phyloP scores from a whole-genome alignment of 75 land plant genomes.

The Azolla pinnata region DNA sequence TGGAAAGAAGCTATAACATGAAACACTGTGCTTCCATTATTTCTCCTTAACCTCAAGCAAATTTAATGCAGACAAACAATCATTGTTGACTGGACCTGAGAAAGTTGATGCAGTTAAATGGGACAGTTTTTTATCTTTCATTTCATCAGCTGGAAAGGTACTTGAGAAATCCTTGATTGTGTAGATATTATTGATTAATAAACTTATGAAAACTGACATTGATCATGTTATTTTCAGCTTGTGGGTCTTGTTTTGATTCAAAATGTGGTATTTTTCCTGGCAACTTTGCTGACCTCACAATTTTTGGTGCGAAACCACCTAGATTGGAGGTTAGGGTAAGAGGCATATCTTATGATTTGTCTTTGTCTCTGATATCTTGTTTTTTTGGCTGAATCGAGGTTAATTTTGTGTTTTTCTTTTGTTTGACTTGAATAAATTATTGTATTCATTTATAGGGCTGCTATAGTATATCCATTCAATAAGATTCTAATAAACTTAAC shows the following conservation, averaged over 20 bases:
- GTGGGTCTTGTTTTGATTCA: neutral
- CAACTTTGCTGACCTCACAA: neutral
- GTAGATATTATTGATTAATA: neutral
- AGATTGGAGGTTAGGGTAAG: neutral
- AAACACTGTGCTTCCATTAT: no score
- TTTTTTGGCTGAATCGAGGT: no score
- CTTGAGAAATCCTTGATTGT: neutral
- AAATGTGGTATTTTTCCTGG: neutral
- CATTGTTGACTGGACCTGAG: constrained; percentile 14
- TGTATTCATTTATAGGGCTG: no score
- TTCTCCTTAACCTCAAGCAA: no score
- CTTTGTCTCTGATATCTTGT: neutral
- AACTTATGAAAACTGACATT: neutral
- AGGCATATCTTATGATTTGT: neutral
- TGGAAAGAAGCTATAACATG: neutral
- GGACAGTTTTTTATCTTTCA: constrained; percentile 18
- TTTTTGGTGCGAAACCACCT: neutral
- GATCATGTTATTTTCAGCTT: constrained; percentile 1
- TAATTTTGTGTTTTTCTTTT: no score
- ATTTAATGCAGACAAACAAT: constrained; percentile 8
- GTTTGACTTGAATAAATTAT: no score
- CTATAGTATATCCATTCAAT: no score
- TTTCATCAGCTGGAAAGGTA: constrained; percentile 28
- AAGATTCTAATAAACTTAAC: no score
- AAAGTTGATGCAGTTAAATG: constrained; percentile 15